Percentiles rank a stretch among this genome's conserved stretches.
These are phyloP conservation scores for Astrocystis sublimbata DNA, from an alignment of 495 filamentous ascomycete genomes.

Conservation along the genomic window DNA sequence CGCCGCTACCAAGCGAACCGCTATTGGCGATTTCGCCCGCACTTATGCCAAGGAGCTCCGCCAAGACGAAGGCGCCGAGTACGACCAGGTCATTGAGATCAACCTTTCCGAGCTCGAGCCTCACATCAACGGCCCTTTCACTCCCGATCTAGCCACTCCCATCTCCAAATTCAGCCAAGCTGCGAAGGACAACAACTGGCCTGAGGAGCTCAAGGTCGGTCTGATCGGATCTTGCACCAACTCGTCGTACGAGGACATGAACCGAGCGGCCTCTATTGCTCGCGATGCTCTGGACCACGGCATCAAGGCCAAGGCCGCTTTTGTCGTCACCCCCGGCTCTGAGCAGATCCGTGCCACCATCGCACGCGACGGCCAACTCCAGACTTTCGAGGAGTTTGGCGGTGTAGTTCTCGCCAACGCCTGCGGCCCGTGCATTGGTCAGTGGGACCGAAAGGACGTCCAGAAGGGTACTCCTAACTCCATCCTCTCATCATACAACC, in stretches of 20 bases:
- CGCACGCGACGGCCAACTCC: slow-evolving; percentile 88
- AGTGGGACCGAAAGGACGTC: slow-evolving; percentile 94
- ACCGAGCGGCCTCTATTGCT: slow-evolving; percentile 90
- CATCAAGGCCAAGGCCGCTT: slow-evolving; percentile 88
- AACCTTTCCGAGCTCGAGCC: slow-evolving; percentile 94
- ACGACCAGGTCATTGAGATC: slow-evolving; percentile 95
- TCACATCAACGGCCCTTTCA: slow-evolving; percentile 99
- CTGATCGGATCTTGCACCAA: slow-evolving; percentile 99
- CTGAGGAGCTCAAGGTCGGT: slow-evolving; percentile 95
- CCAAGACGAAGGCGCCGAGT: slow-evolving; percentile 91
- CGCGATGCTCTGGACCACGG: slow-evolving; percentile 93
- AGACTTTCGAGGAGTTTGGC: slow-evolving; percentile 97
- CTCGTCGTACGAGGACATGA: slow-evolving; percentile 99
- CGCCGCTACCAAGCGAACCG: slow-evolving; percentile 82
- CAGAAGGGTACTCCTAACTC: slow-evolving; percentile 98
- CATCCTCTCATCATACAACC: slow-evolving; percentile 95
- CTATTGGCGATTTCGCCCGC: slow-evolving; percentile 88
- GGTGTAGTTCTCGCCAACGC: slow-evolving; percentile 96
- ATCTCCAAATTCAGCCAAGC: slow-evolving; percentile 97
- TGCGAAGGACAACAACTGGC: slow-evolving; percentile 93
- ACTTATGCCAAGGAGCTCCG: slow-evolving; percentile 81
- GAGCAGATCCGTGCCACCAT: slow-evolving; percentile 98
- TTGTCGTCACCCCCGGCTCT: slow-evolving; percentile 94
- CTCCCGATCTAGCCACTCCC: slow-evolving; percentile 96
- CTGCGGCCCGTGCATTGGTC: slow-evolving; percentile 77